Conservation (phyloP, 208 protist species). For the Blechomonas ayalai region DNA sequence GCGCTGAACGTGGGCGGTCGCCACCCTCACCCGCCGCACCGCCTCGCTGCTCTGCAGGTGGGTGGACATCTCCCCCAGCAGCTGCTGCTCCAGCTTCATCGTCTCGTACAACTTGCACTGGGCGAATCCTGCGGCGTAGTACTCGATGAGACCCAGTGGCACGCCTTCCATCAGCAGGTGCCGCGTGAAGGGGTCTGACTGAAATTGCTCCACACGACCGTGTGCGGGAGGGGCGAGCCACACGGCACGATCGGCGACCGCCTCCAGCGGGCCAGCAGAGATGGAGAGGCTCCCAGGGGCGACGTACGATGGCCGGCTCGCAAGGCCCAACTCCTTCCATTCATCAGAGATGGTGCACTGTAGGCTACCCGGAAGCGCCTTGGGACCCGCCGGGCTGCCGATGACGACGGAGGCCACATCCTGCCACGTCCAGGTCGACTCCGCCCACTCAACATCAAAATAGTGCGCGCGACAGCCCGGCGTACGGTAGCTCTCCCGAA, state of each 20-base stretch:
- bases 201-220: slow-evolving; percentile 7
- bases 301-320: slow-evolving; percentile 14
- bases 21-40: slow-evolving; percentile 19
- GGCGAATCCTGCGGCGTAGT: slow-evolving; percentile 9
- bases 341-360: slow-evolving; percentile 36
- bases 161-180: slow-evolving; percentile 37
- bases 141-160: slow-evolving; percentile 21
- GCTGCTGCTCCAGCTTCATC: slow-evolving; percentile 4
- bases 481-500: slow-evolving; percentile 30
- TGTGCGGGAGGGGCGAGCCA: slow-evolving; percentile 22
- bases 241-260: slow-evolving; percentile 39
- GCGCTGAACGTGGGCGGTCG: slow-evolving; percentile 17
- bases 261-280: slow-evolving; percentile 56
- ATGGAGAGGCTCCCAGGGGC: slow-evolving; percentile 35
- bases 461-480: slow-evolving; percentile 25
- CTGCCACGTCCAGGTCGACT: slow-evolving; percentile 32
- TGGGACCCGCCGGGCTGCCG: slow-evolving; percentile 15
- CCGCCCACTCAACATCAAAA: slow-evolving; percentile 39
- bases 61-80: slow-evolving; percentile 14
- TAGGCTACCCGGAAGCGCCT: slow-evolving; percentile 32
- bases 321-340: slow-evolving; percentile 39
- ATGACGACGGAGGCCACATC: slow-evolving; percentile 38
- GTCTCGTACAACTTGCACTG: slow-evolving; percentile 3
- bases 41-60: slow-evolving; percentile 26
- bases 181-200: slow-evolving; percentile 25